These are phyloP conservation scores for Hymenotorrendiella dingleyae DNA, from an alignment of 2,329 filamentous ascomycete species.

Conservation along the genomic window DNA sequence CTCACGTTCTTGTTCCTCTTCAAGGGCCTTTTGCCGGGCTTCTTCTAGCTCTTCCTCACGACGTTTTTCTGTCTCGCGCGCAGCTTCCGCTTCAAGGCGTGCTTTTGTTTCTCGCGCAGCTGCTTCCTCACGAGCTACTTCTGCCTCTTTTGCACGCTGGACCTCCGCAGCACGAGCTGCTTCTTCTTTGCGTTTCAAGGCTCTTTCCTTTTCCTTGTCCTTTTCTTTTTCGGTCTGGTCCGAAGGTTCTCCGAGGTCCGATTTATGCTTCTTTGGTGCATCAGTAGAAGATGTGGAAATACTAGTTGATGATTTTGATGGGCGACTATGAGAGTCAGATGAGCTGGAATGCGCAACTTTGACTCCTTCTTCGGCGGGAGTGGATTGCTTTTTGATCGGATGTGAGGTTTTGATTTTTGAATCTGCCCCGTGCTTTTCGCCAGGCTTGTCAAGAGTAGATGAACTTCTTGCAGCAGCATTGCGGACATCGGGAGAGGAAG, in stretches of 20 bases:
- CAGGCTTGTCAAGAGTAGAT: conserved; percentile 16
- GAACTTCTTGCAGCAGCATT: conserved; percentile 13
- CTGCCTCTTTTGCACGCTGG: conserved; percentile 28
- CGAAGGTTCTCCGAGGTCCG: conserved; percentile 3
- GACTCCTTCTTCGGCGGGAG: conserved; percentile 4
- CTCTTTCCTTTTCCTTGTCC: conserved; percentile 31
- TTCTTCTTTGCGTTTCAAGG: conserved; percentile 29
- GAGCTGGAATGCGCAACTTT: conserved; percentile 10
- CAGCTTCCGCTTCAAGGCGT: conserved; percentile 31
- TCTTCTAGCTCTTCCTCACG: conserved; percentile 10
- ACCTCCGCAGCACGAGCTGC: conserved; percentile 17
- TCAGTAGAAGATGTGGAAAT: conserved; percentile 9
- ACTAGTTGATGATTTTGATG: conserved; percentile 10
- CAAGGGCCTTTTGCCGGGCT: conserved; percentile 5
- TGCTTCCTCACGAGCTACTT: conserved; percentile 20
- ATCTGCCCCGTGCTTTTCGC: conserved; percentile 11
- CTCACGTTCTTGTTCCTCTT: conserved; percentile 19
- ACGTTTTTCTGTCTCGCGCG: conserved; percentile 4
- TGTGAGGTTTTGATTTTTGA: conserved; percentile 13
- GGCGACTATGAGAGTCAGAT: conserved; percentile 10
- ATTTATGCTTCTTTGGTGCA: conserved; percentile 12
- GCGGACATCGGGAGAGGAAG: conserved; percentile 26
- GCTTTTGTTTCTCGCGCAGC: conserved; percentile 33
- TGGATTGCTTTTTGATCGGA: conserved; percentile 8
- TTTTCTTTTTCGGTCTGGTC: conserved; percentile 9